Base-by-base conservation (phyloP, 2,329 filamentous ascomycete species). In the Cladosporium halotolerans region DNA sequence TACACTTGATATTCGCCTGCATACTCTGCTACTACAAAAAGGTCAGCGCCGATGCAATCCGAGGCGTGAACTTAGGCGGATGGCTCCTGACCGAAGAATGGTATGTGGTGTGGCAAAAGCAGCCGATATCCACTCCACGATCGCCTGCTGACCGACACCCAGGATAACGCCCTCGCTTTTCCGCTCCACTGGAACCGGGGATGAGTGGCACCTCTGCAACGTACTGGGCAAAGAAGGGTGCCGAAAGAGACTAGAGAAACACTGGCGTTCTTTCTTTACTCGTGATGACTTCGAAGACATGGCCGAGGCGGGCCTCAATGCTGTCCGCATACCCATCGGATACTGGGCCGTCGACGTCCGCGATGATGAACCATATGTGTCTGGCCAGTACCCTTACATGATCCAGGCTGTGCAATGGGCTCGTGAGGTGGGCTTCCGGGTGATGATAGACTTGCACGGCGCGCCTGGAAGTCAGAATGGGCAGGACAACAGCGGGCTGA, bases 101-200 rank as follows among this genome's bases (percentile, higher is more conserved):
- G 51, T 53, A 36, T 34, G 51, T 28, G 43, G 38, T 34, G 51
- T 28, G 43, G 38, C 42, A 13, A 16, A 18, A 11, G 31, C 23
- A 28, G 23, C 23, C 23, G 23, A 28, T 5, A 28, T 28, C 23
- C 23, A 28, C 23, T 28, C 23, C 23, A 7, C 23, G 23, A 4
- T 28, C 23, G 23, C 23, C 7, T 28, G 23, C 23, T 28, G 23
- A 28, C 23, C 23, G 1, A 28, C 23, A 28, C 63, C 55, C 32
- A 80, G 77, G 77, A 82, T 82, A 48, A 81, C 78, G 4, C 79
- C 79, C n/a, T 79, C 76, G 1, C 70, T 82, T 45, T 82, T 81
- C 61, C 66, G 31, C 4, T 36, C 38, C 18, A 53, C 51, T 5
- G 34, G 14, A 3, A 44, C 51, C 13, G 34, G 47, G 23, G 60